Evolutionary conservation across 768 basidiomycete genomes (phyloP).

Genomic region (Kwoniella heveanensis): DNA sequence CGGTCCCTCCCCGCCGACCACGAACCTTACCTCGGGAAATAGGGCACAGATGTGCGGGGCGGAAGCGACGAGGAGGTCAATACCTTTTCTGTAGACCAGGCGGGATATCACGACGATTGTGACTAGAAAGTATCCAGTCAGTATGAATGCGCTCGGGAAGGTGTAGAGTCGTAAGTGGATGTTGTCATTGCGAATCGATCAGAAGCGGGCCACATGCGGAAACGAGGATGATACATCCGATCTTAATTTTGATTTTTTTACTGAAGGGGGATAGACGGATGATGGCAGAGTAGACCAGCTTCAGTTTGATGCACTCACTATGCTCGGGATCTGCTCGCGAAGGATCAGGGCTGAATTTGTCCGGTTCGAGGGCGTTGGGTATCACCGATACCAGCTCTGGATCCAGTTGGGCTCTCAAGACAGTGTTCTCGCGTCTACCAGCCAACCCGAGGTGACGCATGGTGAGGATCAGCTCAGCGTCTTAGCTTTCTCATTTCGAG

Average conservation of each 20-base stretch:
- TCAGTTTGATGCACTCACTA: conserved; percentile 61
- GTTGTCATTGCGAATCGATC: too few species aligned
- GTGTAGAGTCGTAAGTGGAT: too few species aligned
- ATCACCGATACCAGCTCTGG: conserved; percentile 80
- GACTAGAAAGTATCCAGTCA: conserved; percentile 68
- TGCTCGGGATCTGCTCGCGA: conserved; percentile 40
- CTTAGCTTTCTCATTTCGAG: too few species aligned
- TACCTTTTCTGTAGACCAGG: conserved; percentile 91
- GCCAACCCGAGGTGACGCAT: too few species aligned
- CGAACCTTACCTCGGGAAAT: conserved; percentile 83
- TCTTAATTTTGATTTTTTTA: too few species aligned
- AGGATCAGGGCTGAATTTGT: conserved; percentile 74
- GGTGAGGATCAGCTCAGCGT: too few species aligned
- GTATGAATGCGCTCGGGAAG: too few species aligned
- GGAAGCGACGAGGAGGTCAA: conserved; percentile 89
- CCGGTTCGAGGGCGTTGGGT: conserved; percentile 85
- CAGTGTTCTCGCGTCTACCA: conserved; percentile 91
- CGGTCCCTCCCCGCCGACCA: conserved; percentile 92
- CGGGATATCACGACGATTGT: conserved; percentile 89
- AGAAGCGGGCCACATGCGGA: too few species aligned
- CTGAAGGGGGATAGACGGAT: neutral
- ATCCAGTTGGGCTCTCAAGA: conserved; percentile 78
- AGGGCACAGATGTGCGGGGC: conserved; percentile 83
- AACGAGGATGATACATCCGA: too few species aligned
- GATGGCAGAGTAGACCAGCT: too few species aligned